Base-by-base conservation (phyloP, 345 rosid genomes). In the Trapa bicornis region DNA sequence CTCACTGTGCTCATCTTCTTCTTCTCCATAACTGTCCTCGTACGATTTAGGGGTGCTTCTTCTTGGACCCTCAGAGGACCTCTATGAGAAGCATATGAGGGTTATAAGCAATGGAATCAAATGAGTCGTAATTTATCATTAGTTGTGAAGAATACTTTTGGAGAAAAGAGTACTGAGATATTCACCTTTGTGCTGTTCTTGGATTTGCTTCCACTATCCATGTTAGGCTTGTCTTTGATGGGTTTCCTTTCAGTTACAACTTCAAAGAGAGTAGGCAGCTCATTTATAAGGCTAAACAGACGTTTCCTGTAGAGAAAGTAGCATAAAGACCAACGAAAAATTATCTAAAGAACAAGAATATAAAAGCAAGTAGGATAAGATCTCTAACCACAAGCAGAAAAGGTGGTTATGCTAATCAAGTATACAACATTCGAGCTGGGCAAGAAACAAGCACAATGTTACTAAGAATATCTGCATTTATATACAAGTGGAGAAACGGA, bases 241-340 rank as follows among this genome's bases (percentile, higher is more conserved):
- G 86, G 88, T 80, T 95, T 89, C 82, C 91, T 85, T 67, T 88
- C 97, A 14, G 96, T 87, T 43, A 91, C 96, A 76, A 91, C 91
- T 78, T 95, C 99, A 73, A 87, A 91, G 70, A 95, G 87, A 43
- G 93, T 91, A 37, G 99, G 96, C 64, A 91, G 83, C 70, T 95
- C 99, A 72, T 91, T 95, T 68, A 91, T 89, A 78, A 89, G 66
- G 83, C 89, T 86, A 82, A 86, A 95, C 41, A 95, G 82, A 65
- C 89, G 88, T 80, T 91, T 91, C 89, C 96, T 95, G 96, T 39
- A 33, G 70, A 72, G 47, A 57, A 50, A 37, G 35, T n/a, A 61
- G 48, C 29, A 56, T 47, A 58, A 8, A 11, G 17, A 7, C 38
- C 29, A 22, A 22, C 29, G 29, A 22, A 22, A 22, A 22, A 22